Percentiles rank a stretch among this genome's conserved stretches.
These are phyloP conservation scores for Fusarium udum DNA, from an alignment of 2,329 filamentous ascomycete genomes.

Conservation along the genomic window DNA sequence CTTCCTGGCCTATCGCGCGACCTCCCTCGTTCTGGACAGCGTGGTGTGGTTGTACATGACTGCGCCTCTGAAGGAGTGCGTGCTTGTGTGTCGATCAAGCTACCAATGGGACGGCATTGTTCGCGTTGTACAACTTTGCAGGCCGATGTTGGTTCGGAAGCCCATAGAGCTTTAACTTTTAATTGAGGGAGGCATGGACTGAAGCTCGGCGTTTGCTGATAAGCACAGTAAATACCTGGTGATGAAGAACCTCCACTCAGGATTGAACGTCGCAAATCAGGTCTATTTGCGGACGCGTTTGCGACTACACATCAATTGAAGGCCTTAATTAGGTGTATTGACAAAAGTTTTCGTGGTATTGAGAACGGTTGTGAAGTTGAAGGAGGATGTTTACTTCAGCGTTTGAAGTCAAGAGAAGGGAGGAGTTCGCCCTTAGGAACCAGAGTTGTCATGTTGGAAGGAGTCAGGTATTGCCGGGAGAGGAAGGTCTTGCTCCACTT, in stretches of 20 bases:
- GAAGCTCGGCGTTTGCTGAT: background rate
- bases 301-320: constrained; percentile 3
- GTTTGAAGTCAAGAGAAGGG: background rate
- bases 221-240: background rate
- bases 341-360: background rate
- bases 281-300: constrained; percentile 36
- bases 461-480: background rate
- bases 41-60: constrained; percentile 31
- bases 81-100: constrained; percentile 33
- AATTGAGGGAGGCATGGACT: background rate
- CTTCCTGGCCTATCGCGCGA: constrained; percentile 22
- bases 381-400: background rate
- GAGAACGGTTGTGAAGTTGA: background rate
- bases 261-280: constrained; percentile 29
- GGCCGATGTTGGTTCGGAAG: constrained; percentile 37
- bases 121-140: constrained; percentile 36
- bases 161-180: background rate
- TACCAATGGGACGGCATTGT: constrained; percentile 37
- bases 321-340: too few species aligned
- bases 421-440: background rate
- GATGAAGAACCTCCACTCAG: background rate
- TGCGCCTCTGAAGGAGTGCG: constrained; percentile 17
- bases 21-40: constrained; percentile 25
- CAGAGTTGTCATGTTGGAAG: background rate
- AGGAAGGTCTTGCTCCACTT: constrained; percentile 11